phyloP scores from a whole-genome alignment of 2,329 filamentous ascomycete genomes.

The Pyrenochaeta sp. region DNA sequence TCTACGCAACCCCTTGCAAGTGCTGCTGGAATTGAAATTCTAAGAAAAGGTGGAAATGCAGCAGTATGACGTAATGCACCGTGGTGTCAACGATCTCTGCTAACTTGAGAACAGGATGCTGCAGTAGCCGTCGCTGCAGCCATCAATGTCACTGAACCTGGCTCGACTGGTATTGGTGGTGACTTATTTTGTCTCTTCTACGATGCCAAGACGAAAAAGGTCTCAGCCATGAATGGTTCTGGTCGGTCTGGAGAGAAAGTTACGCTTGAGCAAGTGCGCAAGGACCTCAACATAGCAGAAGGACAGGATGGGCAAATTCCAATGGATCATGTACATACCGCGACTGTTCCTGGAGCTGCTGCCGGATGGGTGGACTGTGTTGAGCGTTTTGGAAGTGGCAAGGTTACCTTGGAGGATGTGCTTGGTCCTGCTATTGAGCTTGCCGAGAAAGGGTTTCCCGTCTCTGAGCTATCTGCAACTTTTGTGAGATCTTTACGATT shows the following conservation, averaged over 20 bases:
- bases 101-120: conserved; percentile 72
- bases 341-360: conserved; percentile 88
- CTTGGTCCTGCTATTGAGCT: conserved; percentile 83
- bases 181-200: conserved; percentile 98
- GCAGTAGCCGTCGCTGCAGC: conserved; percentile 93
- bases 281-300: conserved; percentile 71
- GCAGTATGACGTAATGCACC: conserved; percentile 69
- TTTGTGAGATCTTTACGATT: conserved; percentile 63
- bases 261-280: conserved; percentile 74
- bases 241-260: conserved; percentile 78
- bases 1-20: conserved; percentile 90
- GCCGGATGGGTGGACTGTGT: conserved; percentile 94
- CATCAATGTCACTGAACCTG: conserved; percentile 92
- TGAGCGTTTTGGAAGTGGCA: conserved; percentile 88
- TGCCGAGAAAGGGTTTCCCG: conserved; percentile 88
- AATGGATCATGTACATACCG: conserved; percentile 77
- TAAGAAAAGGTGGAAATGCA: conserved; percentile 91
- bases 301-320: conserved; percentile 71
- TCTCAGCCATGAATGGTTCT: conserved; percentile 90
- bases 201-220: conserved; percentile 80
- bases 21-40: conserved; percentile 82
- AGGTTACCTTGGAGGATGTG: conserved; percentile 77
- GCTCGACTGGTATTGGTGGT: conserved; percentile 92
- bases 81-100: background rate
- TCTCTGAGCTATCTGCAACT: conserved; percentile 78